Conservation (phyloP, 2,329 filamentous ascomycete genomes). For the Septoria petroselini region DNA sequence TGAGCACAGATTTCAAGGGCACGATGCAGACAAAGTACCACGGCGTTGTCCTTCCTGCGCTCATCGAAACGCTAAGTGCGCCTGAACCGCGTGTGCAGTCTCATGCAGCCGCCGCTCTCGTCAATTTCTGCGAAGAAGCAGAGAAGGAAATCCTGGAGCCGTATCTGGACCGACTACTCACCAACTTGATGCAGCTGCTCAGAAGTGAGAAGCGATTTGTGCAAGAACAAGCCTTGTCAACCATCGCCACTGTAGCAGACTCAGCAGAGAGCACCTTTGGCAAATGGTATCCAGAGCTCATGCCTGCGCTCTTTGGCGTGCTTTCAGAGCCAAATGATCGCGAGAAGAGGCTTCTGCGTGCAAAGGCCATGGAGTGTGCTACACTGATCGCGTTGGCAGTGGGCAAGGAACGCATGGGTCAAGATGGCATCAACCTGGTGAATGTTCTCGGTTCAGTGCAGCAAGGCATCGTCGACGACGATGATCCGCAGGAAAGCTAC, state of each 20-base stretch:
- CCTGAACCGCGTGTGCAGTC: slow-evolving; percentile 92
- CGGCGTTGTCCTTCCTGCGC: slow-evolving; percentile 77
- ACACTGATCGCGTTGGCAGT: slow-evolving; percentile 94
- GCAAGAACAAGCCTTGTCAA: slow-evolving; percentile 94
- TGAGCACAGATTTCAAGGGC: slow-evolving; percentile 98
- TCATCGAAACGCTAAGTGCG: slow-evolving; percentile 87
- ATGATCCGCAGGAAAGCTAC: slow-evolving; percentile 95
- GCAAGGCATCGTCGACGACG: slow-evolving; percentile 77
- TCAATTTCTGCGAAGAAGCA: slow-evolving; percentile 98
- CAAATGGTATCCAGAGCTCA: slow-evolving; percentile 92
- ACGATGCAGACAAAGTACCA: slow-evolving; percentile 98
- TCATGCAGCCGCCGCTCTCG: slow-evolving; percentile 92
- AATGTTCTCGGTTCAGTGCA: slow-evolving; percentile 86
- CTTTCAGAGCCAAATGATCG: slow-evolving; percentile 87
- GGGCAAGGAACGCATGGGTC: slow-evolving; percentile 84
- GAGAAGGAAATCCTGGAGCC: slow-evolving; percentile 89
- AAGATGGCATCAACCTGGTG: slow-evolving; percentile 82
- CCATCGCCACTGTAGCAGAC: slow-evolving; percentile 98
- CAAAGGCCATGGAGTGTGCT: slow-evolving; percentile 98
- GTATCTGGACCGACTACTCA: slow-evolving; percentile 84
- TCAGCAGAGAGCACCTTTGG: slow-evolving; percentile 92
- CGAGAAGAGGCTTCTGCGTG: slow-evolving; percentile 83
- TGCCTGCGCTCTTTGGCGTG: slow-evolving; percentile 90
- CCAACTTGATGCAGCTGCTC: slow-evolving; percentile 79
- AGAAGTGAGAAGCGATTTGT: slow-evolving; percentile 93